A percentile compares a stretch with the other conserved stretches of the same genome.
These are phyloP conservation scores for Podaxis carcinomalis DNA, from an alignment of 768 basidiomycete species.

Conservation along the genomic window DNA sequence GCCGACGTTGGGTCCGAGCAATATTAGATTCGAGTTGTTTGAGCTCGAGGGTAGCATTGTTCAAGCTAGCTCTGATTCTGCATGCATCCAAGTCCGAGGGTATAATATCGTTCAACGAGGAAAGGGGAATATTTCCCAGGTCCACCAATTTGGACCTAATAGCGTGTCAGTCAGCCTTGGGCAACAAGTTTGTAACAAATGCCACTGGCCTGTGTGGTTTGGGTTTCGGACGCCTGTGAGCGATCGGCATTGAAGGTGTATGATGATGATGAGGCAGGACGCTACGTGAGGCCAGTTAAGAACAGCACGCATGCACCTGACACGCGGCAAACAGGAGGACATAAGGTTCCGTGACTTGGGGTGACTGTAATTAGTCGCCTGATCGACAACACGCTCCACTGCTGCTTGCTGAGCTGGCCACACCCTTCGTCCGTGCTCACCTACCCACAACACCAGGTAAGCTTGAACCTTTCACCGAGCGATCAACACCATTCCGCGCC, in stretches of 20 bases:
- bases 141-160: slow-evolving; percentile 6
- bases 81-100: slow-evolving; percentile 3
- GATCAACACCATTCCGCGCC: too few species aligned
- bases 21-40: slow-evolving; percentile 10
- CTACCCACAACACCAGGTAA: too few species aligned
- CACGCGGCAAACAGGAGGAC: slow-evolving; percentile 1
- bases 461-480: too few species aligned
- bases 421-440: too few species aligned
- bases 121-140: neutral
- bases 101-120: slow-evolving; percentile 5
- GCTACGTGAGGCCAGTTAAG: neutral
- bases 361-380: neutral
- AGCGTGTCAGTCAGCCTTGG: neutral
- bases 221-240: neutral
- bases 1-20: slow-evolving; percentile 1
- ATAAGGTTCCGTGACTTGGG: slow-evolving; percentile 4
- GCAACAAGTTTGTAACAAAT: too few species aligned
- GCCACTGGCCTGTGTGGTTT: neutral
- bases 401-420: too few species aligned
- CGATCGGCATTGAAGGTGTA: slow-evolving; percentile 5
- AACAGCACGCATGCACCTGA: neutral
- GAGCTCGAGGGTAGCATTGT: slow-evolving; percentile 3
- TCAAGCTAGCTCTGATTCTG: slow-evolving; percentile 4
- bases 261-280: neutral
- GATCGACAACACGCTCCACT: too few species aligned